Evolutionary conservation across 2,329 filamentous ascomycete genomes (phyloP).

Genomic region (Microsporum ferrugineum): DNA sequence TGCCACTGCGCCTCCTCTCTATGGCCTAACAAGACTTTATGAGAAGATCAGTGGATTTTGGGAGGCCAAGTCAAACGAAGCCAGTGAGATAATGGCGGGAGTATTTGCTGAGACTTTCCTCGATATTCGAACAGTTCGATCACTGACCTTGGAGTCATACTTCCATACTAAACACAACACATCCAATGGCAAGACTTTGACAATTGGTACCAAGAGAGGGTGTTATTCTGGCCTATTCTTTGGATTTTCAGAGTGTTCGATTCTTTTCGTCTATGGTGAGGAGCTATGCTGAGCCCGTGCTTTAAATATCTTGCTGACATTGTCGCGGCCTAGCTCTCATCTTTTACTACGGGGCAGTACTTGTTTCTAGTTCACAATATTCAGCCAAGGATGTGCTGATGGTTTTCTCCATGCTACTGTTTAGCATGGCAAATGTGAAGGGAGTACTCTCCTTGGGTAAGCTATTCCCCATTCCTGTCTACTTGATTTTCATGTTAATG

Average conservation of each 20-base stretch:
- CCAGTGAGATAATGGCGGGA: slow-evolving; percentile 47
- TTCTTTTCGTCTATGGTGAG: slow-evolving; percentile 53
- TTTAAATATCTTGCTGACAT: slow-evolving; percentile 9
- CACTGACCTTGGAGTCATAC: slow-evolving; percentile 59
- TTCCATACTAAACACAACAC: slow-evolving; percentile 54
- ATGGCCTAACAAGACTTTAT: slow-evolving; percentile 54
- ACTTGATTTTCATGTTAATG: not conserved
- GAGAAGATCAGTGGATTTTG: slow-evolving; percentile 55
- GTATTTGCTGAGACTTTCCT: slow-evolving; percentile 64
- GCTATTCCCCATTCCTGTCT: slow-evolving; percentile 8
- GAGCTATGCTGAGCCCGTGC: too few species aligned
- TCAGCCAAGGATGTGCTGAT: slow-evolving; percentile 53
- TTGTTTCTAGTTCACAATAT: slow-evolving; percentile 44
- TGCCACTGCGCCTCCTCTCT: slow-evolving; percentile 55
- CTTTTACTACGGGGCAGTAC: slow-evolving; percentile 66
- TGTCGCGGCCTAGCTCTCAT: slow-evolving; percentile 46
- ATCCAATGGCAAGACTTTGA: slow-evolving; percentile 43
- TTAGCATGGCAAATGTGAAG: slow-evolving; percentile 63
- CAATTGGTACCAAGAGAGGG: slow-evolving; percentile 54
- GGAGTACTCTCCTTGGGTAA: slow-evolving; percentile 53
- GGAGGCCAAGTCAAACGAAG: slow-evolving; percentile 58
- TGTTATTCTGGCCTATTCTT: slow-evolving; percentile 58
- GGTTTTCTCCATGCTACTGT: slow-evolving; percentile 72
- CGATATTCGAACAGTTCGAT: slow-evolving; percentile 67
- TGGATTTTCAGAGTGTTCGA: slow-evolving; percentile 63